A percentile compares a stretch with the other conserved stretches of the same genome.
phyloP scores from a whole-genome alignment of 169 alveolate species.

The Cryptosporidium sp. region DNA sequence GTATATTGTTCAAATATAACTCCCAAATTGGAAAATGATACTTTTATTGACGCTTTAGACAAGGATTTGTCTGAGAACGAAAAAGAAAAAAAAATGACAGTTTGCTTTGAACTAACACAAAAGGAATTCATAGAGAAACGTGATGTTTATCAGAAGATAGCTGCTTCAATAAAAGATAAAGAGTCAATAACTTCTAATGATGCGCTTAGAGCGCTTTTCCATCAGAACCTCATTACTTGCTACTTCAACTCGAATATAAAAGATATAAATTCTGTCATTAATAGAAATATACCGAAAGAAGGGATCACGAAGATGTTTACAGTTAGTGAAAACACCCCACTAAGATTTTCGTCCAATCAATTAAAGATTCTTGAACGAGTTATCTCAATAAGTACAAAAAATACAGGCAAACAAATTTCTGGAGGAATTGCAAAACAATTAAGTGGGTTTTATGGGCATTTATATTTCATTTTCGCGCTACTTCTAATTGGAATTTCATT shows the following conservation, averaged over 20 bases:
- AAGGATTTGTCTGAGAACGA: constrained; percentile 7
- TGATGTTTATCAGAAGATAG: constrained; percentile 36
- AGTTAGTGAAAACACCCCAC: constrained; percentile 21
- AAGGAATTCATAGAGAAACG: constrained; percentile 63
- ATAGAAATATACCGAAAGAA: not conserved
- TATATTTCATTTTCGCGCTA: constrained; percentile 30
- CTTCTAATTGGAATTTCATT: constrained; percentile 23
- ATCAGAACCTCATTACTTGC: constrained; percentile 62
- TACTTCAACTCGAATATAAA: constrained; percentile 39
- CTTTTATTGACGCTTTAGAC: constrained; percentile 29
- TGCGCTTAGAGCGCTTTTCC: constrained; percentile 68
- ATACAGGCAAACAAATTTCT: not conserved
- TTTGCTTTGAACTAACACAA: constrained; percentile 61
- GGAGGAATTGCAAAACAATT: not conserved
- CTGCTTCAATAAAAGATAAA: constrained; percentile 9
- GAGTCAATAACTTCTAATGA: constrained; percentile 14
- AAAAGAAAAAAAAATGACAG: constrained; percentile 39
- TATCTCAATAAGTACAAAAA: constrained; percentile 1
- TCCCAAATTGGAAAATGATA: constrained; percentile 3
- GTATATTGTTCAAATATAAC: not conserved
- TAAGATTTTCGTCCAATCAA: constrained; percentile 38
- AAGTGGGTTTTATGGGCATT: constrained; percentile 32
- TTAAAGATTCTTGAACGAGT: constrained; percentile 32
- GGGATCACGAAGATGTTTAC: not conserved
- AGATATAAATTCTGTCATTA: constrained; percentile 5